These are phyloP conservation scores for Paramyrothecium roridum DNA, from an alignment of 2,329 filamentous ascomycete species.

Conservation along the genomic window DNA sequence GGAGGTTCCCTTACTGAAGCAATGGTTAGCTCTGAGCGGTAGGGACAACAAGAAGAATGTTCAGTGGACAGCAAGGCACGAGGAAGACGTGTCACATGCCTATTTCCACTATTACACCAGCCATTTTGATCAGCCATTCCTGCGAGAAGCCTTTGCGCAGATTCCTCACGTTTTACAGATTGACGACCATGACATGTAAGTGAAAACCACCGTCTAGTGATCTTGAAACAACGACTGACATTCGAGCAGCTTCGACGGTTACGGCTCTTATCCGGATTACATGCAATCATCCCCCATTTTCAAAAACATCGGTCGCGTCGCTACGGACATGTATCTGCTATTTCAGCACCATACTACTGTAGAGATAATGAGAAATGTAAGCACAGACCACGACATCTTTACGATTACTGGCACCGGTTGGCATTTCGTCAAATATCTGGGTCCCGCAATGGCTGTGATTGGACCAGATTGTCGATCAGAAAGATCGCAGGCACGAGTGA, in stretches of 20 bases:
- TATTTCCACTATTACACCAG: conserved; percentile 99
- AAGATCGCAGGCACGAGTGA: conserved; percentile 82
- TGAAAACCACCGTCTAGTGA: conserved; percentile 16
- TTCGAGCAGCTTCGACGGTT: conserved; percentile 78
- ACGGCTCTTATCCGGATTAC: conserved; percentile 94
- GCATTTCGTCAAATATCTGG: conserved; percentile 97
- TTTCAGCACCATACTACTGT: conserved; percentile 98
- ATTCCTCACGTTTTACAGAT: conserved; percentile 92
- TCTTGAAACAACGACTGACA: conserved; percentile 9
- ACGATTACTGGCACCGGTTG: conserved; percentile 96
- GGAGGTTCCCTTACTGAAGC: conserved; percentile 87
- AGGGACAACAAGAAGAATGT: conserved; percentile 90
- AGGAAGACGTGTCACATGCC: conserved; percentile 92
- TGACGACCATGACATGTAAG: conserved; percentile 97
- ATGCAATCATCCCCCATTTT: conserved; percentile 98
- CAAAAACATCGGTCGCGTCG: conserved; percentile 94
- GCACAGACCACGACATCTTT: conserved; percentile 86
- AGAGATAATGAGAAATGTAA: conserved; percentile 86
- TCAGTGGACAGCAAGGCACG: conserved; percentile 88
- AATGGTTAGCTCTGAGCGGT: conserved; percentile 91
- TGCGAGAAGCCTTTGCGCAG: conserved; percentile 94
- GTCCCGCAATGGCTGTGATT: conserved; percentile 84
- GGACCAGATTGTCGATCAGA: conserved; percentile 92
- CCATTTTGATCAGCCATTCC: conserved; percentile 93
- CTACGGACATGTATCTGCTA: conserved; percentile 94